Percentiles rank a stretch among this genome's conserved stretches.
Evolutionary conservation across 257 asterid species (phyloP).

Genomic region (Paraleonurus japonicus): DNA sequence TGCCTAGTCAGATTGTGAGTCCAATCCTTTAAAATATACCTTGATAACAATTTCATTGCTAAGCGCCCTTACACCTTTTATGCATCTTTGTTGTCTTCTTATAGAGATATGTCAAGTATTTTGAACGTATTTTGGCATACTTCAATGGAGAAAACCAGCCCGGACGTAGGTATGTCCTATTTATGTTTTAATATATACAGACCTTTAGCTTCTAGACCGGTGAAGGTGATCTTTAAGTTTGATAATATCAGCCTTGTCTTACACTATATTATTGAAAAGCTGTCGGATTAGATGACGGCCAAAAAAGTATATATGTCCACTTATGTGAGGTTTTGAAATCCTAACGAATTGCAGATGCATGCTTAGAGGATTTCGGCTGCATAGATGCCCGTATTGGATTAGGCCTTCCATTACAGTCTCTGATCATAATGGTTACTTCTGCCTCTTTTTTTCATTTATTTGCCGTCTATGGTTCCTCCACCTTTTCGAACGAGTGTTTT

Average conservation of each 20-base stretch:
- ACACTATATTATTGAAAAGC: conserved; percentile 4
- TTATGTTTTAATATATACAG: not conserved
- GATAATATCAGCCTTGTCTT: not conserved
- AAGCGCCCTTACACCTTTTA: conserved; percentile 14
- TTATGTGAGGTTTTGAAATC: conserved; percentile 9
- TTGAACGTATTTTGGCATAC: conserved; percentile 77
- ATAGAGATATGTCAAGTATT: conserved; percentile 96
- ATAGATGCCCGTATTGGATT: conserved; percentile 92
- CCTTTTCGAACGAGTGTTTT: conserved; percentile 1
- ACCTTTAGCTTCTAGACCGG: conserved; percentile 6
- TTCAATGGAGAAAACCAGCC: conserved; percentile 98
- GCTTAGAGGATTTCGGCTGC: conserved; percentile 97
- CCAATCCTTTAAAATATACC: not conserved
- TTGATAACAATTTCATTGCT: conserved; percentile 8
- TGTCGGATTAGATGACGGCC: conserved; percentile 17
- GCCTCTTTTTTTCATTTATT: not conserved
- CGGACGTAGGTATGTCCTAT: conserved; percentile 76
- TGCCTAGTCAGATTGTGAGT: conserved; percentile 98
- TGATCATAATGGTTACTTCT: conserved; percentile 72
- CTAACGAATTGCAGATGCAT: conserved; percentile 61
- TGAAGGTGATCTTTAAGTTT: conserved; percentile 16
- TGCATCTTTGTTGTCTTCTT: conserved; percentile 20
- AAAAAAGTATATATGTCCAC: conserved; percentile 5
- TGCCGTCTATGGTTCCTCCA: not conserved
- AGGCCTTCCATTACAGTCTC: conserved; percentile 88